A percentile compares a stretch with the other conserved stretches of the same genome.
These are phyloP conservation scores for Marasmius tenuissimus DNA, from an alignment of 1,284 basidiomycete species.

Conservation along the genomic window DNA sequence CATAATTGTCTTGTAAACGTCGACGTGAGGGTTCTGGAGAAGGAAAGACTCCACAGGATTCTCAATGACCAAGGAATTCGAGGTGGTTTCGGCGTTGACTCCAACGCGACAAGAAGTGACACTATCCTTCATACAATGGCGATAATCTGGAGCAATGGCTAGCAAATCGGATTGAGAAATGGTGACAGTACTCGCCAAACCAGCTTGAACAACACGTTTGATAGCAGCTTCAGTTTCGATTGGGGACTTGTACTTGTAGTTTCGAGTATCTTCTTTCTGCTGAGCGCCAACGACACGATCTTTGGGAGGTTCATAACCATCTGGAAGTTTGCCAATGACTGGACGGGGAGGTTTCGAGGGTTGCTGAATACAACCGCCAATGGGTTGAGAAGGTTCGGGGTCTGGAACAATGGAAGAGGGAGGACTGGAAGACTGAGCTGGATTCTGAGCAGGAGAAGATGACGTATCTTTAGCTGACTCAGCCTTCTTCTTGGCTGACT, in stretches of 20 bases:
- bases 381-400: background rate
- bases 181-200: background rate
- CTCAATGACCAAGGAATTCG: too few species aligned
- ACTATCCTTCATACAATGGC: background rate
- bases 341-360: background rate
- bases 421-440: too few species aligned
- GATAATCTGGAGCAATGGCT: background rate
- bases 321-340: background rate
- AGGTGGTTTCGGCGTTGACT: too few species aligned
- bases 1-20: too few species aligned
- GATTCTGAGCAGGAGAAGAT: too few species aligned
- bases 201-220: background rate
- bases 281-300: background rate
- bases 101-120: background rate
- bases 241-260: background rate
- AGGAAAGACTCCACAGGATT: too few species aligned
- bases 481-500: too few species aligned
- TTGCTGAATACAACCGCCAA: background rate
- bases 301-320: background rate
- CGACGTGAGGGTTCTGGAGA: too few species aligned
- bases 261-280: background rate
- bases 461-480: too few species aligned
- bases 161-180: background rate
- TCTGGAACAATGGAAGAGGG: too few species aligned
- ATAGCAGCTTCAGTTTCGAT: background rate